Evolutionary conservation across 257 asterid genomes (phyloP), one percentile per base, ranked within the genome.

Genomic region (Handroanthus guayacan): DNA sequence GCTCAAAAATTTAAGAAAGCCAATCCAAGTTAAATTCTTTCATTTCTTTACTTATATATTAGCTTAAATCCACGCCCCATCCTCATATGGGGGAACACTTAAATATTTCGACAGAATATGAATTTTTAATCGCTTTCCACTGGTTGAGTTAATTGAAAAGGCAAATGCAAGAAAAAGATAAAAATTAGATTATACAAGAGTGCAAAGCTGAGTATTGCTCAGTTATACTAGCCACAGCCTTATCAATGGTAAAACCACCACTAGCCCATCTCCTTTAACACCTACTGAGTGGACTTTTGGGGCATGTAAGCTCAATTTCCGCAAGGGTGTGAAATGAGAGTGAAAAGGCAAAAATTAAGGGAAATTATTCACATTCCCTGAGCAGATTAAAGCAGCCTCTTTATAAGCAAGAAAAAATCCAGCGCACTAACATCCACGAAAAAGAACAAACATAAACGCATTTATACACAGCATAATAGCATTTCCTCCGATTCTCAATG

Each of bases 271-370:
- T 13, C 31, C 61, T 64, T 56, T 20, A 65, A 36, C 16, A 56
- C n/a, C 62, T 48, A 71, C 25, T 25, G 37, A 48, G 55, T 11
- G 72, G 54, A 63, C 55, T 11, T 20, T 67, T 4, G 3, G 45
- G 74, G 51, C n/a, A 64, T 17, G 47, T 31, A 79, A 14, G 39
- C 68, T 69, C 14, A 36, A 71, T 62, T 39, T 55, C 52, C 34
- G 62, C 13, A 67, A n/a, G 62, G 39, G n/a, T 16, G 51, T 62
- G 51, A 3, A 36, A 2, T 36, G 5, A 6, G 44, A 34, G 54
- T 51, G 17, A 16, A 12, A 13, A 54, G 55, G 38, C n/a, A 37
- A 54, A 55, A 56, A 57, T 12, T 14, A 67, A 51, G 20, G 31
- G 72, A 38, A 62, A 11, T 34, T n/a, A 6, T 72, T 72, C 77